Conservation (phyloP, 163 green algal species). For the Smithsoniella earleae region DNA sequence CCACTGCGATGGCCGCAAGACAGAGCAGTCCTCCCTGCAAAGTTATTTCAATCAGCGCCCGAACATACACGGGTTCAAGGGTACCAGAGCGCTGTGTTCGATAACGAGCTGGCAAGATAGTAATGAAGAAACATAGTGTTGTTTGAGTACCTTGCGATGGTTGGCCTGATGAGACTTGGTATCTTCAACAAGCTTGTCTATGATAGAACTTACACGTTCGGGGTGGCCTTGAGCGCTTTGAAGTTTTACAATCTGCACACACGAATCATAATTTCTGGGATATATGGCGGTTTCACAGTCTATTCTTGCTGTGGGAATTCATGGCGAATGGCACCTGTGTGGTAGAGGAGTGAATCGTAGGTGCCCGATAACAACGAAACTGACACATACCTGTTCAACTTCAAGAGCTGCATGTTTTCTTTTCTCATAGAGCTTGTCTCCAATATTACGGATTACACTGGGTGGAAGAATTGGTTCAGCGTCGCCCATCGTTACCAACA, state of each 20-base stretch:
- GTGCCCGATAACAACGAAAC: not conserved
- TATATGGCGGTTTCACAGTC: not conserved
- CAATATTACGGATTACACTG: slow-evolving; percentile 51
- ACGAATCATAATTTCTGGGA: not conserved
- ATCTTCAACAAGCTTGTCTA: slow-evolving; percentile 52
- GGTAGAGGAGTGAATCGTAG: not conserved
- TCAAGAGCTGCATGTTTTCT: slow-evolving; percentile 88
- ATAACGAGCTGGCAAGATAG: no score
- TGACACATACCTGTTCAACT: slow-evolving; percentile 66
- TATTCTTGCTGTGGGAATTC: not conserved
- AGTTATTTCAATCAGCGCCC: no score
- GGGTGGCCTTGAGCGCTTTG: slow-evolving; percentile 43
- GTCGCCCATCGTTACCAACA: not conserved
- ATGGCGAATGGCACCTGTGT: no score
- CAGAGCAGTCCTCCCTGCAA: slow-evolving; percentile 78
- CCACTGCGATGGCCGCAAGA: slow-evolving; percentile 83
- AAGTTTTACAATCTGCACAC: slow-evolving; percentile 37
- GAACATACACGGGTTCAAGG: no score
- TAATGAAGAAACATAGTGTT: not conserved
- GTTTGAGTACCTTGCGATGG: slow-evolving; percentile 70
- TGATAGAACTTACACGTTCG: slow-evolving; percentile 31
- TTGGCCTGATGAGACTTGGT: slow-evolving; percentile 67
- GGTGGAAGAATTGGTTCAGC: slow-evolving; percentile 43
- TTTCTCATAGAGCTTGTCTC: slow-evolving; percentile 85
- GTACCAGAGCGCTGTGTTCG: no score